Evolutionary conservation across 805 yeast genomes (phyloP), one percentile per base, ranked within the genome.

Genomic region (Candida germanica): DNA sequence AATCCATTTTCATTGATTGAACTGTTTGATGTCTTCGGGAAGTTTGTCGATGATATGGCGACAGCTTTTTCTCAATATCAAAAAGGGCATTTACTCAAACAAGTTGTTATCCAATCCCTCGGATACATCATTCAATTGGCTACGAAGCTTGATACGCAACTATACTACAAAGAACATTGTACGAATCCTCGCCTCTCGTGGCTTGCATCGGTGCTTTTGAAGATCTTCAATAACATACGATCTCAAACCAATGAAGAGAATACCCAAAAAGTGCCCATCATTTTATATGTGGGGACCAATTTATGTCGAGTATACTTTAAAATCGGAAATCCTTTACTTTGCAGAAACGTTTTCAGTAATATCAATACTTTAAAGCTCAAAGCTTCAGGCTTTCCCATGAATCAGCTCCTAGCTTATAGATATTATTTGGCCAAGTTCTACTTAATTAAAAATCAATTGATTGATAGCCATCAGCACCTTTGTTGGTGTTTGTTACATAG

Each of bases 301-400:
- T 58, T 81, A 33, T 80, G 84, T 50, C 66, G 73, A 38, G 57
- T 76, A 5, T 82, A 81, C 53, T 79, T 75, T 50, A 59, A 54
- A 26, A 68, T 79, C 15, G 71, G 66, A 20, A 75, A 73, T 20
- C 82, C 83, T 5, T 61, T 77, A 45, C 56, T 77, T 12, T 79
- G 85, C 54, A 69, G 77, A 23, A 78, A 79, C 46, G 77, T 79
- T 26, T 77, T 78, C 48, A 69, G 80, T 22, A 79, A 79, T 51
- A 71, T 79, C 62, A 75, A 72, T 46, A 73, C 75, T 31, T 64
- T 79, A 13, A 59, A 62, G 16, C 56, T 79, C 26, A 64, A 61
- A 26, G 66, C 68, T 35, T 44, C 44, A 3, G 53, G 60, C n/a
- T 76, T 69, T 26, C 51, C 66, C 3, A 61, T 48, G 27, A 54